Percentiles rank a stretch among this genome's conserved stretches.
These are phyloP conservation scores for Fonsecaea erecta DNA, from an alignment of 2,329 filamentous ascomycete species.

Conservation along the genomic window DNA sequence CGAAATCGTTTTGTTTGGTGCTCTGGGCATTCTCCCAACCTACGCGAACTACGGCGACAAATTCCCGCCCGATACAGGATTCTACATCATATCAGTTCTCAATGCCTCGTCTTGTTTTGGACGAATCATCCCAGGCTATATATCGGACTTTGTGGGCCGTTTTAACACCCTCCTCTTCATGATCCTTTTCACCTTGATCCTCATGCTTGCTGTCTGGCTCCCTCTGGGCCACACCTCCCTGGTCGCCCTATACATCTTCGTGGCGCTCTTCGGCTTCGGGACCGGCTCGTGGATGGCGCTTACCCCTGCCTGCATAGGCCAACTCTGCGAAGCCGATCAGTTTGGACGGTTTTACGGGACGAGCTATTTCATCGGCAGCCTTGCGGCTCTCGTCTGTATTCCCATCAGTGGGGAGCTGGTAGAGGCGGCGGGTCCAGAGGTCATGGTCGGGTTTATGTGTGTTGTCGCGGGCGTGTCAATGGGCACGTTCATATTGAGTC, in stretches of 20 bases:
- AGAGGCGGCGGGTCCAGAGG: constrained; percentile 51
- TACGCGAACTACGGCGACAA: constrained; percentile 50
- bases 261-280: constrained; percentile 56
- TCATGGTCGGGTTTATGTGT: constrained; percentile 54
- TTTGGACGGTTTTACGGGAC: constrained; percentile 56
- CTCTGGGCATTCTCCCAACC: constrained; percentile 54
- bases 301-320: constrained; percentile 51
- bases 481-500: constrained; percentile 39
- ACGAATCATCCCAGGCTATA: constrained; percentile 51
- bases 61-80: constrained; percentile 43
- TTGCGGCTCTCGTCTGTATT: constrained; percentile 53
- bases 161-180: constrained; percentile 52
- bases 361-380: constrained; percentile 53
- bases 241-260: constrained; percentile 51
- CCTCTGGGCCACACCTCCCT: constrained; percentile 51
- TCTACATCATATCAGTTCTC: constrained; percentile 52
- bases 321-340: constrained; percentile 53
- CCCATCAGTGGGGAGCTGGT: constrained; percentile 55
- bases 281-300: constrained; percentile 52
- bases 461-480: constrained; percentile 48
- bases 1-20: constrained; percentile 56
- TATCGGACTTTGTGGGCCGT: constrained; percentile 51
- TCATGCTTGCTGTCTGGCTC: constrained; percentile 52
- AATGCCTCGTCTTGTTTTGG: constrained; percentile 52
- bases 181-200: constrained; percentile 45